Conservation (phyloP, 306 rosid genomes). For the Oemleria cerasiformis region DNA sequence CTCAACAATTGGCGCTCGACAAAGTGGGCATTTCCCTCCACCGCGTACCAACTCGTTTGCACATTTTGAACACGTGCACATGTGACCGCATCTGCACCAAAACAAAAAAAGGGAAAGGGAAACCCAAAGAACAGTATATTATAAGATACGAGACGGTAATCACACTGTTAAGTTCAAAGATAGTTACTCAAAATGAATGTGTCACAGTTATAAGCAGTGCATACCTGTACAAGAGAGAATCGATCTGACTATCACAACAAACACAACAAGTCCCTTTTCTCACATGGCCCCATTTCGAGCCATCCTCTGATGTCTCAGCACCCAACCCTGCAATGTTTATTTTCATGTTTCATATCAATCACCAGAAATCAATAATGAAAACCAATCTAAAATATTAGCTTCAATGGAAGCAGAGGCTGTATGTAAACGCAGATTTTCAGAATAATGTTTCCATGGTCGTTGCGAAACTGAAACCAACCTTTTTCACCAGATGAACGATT, state of each 20-base stretch:
- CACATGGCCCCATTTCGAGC: constrained; percentile 96
- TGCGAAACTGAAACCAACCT: constrained; percentile 46
- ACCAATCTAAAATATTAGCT: not conserved
- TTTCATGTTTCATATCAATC: constrained; percentile 8
- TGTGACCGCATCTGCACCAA: constrained; percentile 93
- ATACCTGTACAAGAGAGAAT: constrained; percentile 97
- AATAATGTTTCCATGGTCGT: not conserved
- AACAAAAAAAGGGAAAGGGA: not conserved
- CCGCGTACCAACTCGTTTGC: constrained; percentile 93
- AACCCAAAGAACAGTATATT: not conserved
- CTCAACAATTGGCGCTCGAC: constrained; percentile 97
- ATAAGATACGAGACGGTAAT: not conserved
- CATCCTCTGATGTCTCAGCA: constrained; percentile 92
- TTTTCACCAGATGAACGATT: constrained; percentile 83
- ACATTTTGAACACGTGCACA: constrained; percentile 99
- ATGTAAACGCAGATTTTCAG: not conserved
- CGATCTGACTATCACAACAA: constrained; percentile 94
- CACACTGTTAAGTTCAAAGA: not conserved
- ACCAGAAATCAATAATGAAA: not conserved
- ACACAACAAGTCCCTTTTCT: constrained; percentile 98
- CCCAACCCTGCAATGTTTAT: constrained; percentile 50
- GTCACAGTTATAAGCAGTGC: not conserved
- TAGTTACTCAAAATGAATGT: not conserved
- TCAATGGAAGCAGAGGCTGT: not conserved
- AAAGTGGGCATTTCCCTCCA: constrained; percentile 98